These are phyloP conservation scores for Myriosclerotinia scirpicola DNA, from an alignment of 2,329 filamentous ascomycete genomes.

Conservation along the genomic window DNA sequence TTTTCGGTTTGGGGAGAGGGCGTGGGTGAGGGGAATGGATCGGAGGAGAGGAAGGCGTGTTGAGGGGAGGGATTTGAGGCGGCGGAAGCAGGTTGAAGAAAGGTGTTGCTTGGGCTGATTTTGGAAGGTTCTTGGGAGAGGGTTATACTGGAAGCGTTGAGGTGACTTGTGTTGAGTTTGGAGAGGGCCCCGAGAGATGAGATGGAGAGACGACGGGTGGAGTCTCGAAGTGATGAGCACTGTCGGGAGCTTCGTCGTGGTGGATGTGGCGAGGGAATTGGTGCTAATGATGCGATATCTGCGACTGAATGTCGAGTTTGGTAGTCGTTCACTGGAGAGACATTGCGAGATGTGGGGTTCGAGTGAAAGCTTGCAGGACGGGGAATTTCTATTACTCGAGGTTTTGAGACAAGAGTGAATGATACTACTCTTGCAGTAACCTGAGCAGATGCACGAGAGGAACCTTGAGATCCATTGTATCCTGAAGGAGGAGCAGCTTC, in stretches of 20 bases:
- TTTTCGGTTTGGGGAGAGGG: conserved; percentile 14
- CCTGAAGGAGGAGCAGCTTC: conserved; percentile 37
- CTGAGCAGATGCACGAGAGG: conserved; percentile 45
- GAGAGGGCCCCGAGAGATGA: conserved; percentile 24
- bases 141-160: conserved; percentile 2
- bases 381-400: conserved; percentile 48
- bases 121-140: conserved; percentile 17
- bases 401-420: conserved; percentile 60
- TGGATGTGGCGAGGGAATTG: conserved; percentile 4
- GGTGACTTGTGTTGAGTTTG: conserved; percentile 16
- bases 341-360: conserved; percentile 13
- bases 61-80: conserved; percentile 14
- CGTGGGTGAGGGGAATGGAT: conserved; percentile 33
- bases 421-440: conserved; percentile 59
- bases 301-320: conserved; percentile 20
- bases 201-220: conserved; percentile 28
- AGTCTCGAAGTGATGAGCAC: conserved; percentile 2
- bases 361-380: conserved; percentile 14
- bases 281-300: conserved; percentile 12
- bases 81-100: conserved; percentile 17
- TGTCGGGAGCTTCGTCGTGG: conserved; percentile 13
- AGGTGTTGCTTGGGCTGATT: conserved; percentile 10
- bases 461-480: conserved; percentile 39
- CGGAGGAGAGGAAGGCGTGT: conserved; percentile 36
- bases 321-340: conserved; percentile 8